Conservation (phyloP, 495 filamentous ascomycete genomes). For the Pseudoneurospora amorphoporcata region DNA sequence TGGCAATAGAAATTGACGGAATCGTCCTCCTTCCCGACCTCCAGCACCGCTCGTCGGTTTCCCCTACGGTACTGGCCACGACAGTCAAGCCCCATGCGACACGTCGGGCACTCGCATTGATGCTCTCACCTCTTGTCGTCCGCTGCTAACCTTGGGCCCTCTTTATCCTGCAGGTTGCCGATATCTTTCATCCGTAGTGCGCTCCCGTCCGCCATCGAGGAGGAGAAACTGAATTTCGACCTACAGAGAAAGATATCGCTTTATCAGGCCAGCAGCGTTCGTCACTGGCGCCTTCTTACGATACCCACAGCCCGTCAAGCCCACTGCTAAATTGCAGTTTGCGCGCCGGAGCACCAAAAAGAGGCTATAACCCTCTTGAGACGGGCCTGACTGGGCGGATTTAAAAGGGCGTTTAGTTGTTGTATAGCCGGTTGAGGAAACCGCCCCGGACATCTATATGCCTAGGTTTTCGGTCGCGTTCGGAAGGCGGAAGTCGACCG, state of each 20-base stretch:
- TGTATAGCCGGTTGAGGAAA: conserved; percentile 7
- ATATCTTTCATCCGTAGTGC: neutral
- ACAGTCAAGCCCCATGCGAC: neutral
- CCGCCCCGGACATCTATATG: conserved; percentile 33
- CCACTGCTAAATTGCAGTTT: conserved; percentile 1
- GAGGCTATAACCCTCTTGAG: neutral
- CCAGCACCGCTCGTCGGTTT: neutral
- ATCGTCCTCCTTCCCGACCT: neutral
- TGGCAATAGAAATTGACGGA: neutral
- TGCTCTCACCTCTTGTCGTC: neutral
- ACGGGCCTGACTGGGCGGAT: neutral
- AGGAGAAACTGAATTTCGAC: neutral
- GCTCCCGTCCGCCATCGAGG: neutral
- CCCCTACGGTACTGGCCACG: neutral
- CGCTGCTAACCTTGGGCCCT: neutral
- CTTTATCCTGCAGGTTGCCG: neutral
- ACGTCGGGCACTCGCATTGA: conserved; percentile 4
- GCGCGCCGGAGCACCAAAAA: neutral
- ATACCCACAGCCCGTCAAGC: neutral
- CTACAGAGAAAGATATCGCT: neutral
- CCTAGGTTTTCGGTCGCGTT: conserved; percentile 43
- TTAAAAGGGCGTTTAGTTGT: conserved; percentile 12
- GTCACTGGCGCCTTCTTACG: neutral
- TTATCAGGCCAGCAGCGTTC: neutral
- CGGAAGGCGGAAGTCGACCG: conserved; percentile 40